Conservation (phyloP, 2,329 filamentous ascomycete species). For the Aspergillus unguis region DNA sequence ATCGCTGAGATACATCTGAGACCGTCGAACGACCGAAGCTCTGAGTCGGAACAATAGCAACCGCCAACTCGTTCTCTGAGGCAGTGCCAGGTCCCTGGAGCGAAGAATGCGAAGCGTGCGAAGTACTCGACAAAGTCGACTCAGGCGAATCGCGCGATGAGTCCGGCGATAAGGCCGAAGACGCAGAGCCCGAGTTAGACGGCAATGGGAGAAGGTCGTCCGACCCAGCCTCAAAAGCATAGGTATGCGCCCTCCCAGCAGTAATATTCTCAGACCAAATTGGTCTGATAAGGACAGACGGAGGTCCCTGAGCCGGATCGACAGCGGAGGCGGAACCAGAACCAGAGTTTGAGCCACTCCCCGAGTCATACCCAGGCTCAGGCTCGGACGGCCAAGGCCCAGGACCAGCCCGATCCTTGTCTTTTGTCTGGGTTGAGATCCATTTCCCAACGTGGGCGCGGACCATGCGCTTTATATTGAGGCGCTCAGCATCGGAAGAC, state of each 20-base stretch:
- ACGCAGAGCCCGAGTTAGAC: neutral
- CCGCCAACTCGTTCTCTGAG: neutral
- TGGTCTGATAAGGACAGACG: no score
- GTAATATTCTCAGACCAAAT: no score
- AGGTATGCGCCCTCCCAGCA: no score
- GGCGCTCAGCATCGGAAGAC: conserved; percentile 26
- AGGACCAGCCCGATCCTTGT: conserved; percentile 25
- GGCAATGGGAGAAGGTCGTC: neutral
- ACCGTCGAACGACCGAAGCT: neutral
- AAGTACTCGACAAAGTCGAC: neutral
- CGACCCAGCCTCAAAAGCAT: neutral
- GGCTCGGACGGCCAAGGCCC: conserved; percentile 1
- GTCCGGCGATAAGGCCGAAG: conserved; percentile 6
- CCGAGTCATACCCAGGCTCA: neutral
- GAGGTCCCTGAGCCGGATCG: no score
- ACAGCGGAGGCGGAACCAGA: no score
- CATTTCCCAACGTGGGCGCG: conserved; percentile 35
- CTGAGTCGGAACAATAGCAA: neutral
- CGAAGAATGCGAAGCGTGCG: neutral
- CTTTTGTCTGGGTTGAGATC: conserved; percentile 36
- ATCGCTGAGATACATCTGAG: neutral
- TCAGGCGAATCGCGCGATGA: conserved; percentile 12
- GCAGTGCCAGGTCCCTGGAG: neutral
- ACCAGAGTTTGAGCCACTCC: no score
- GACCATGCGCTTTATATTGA: conserved; percentile 29